phyloP scores from a whole-genome alignment of 768 basidiomycete genomes.

The Mycena capillaripes region DNA sequence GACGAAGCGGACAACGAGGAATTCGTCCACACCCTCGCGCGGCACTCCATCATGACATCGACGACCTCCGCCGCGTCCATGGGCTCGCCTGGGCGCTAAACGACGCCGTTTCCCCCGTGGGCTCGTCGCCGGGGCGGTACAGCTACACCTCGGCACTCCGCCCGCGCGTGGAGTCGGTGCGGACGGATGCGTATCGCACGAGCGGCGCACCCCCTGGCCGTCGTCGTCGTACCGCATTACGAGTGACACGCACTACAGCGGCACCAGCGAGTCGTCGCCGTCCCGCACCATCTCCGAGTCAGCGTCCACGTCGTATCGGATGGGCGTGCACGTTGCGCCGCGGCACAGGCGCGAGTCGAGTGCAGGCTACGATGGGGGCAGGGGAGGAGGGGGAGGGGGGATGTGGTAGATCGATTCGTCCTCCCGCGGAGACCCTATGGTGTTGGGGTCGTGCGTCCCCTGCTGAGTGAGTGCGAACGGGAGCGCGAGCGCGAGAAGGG shows the following conservation, averaged over 20 bases:
- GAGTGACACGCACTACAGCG: not conserved
- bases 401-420: constrained; percentile 33
- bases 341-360: constrained; percentile 11
- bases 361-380: no score
- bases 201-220: not conserved
- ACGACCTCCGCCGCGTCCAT: constrained; percentile 39
- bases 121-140: not conserved
- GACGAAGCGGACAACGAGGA: constrained; percentile 42
- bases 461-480: constrained; percentile 31
- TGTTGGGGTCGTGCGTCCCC: constrained; percentile 16
- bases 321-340: constrained; percentile 32
- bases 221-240: not conserved
- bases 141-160: not conserved
- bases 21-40: constrained; percentile 80
- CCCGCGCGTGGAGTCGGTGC: constrained; percentile 6
- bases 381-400: not conserved
- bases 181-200: not conserved
- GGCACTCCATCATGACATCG: constrained; percentile 64
- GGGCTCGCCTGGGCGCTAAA: constrained; percentile 26
- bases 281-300: no score
- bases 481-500: constrained; percentile 37
- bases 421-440: constrained; percentile 28
- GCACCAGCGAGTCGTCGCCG: no score
- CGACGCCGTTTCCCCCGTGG: constrained; percentile 1
- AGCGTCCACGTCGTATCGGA: constrained; percentile 29